Evolutionary conservation across 345 rosid genomes (phyloP).

Genomic region (Bruguiera gymnorhiza): DNA sequence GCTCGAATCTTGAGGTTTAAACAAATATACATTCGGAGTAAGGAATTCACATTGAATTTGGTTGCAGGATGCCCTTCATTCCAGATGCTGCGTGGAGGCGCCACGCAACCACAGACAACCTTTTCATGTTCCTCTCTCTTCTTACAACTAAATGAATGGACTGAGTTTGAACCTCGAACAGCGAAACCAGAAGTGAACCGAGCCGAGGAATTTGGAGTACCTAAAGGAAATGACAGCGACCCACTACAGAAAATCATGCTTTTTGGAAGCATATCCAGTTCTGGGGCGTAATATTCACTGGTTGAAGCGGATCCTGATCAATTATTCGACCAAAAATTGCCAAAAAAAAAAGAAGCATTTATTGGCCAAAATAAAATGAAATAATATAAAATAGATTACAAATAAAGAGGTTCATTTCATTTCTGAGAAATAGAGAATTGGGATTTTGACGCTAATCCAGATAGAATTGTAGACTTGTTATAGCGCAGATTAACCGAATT

Average conservation of each 20-base stretch:
- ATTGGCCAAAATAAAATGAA: neutral
- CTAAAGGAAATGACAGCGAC: neutral
- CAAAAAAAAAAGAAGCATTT: neutral
- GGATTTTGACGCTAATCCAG: neutral
- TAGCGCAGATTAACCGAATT: neutral
- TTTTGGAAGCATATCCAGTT: neutral
- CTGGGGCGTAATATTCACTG: neutral
- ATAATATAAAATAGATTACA: neutral
- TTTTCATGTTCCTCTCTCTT: constrained; percentile 19
- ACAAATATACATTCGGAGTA: neutral
- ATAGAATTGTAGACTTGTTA: neutral
- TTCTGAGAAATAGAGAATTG: neutral
- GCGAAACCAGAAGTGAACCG: neutral
- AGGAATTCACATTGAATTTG: constrained; percentile 49
- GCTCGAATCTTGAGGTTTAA: too few species aligned
- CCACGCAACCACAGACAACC: constrained; percentile 52
- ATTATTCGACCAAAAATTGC: neutral
- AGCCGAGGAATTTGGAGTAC: neutral
- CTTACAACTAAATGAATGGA: neutral
- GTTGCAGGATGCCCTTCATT: constrained; percentile 39
- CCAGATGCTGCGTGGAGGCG: constrained; percentile 48
- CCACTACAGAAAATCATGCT: neutral
- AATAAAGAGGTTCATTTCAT: neutral
- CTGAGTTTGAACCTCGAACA: neutral
- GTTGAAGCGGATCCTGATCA: neutral